Percentiles rank a stretch among this genome's conserved stretches.
Conservation (phyloP, 805 yeast species). For the Wickerhamiella brachini region DNA sequence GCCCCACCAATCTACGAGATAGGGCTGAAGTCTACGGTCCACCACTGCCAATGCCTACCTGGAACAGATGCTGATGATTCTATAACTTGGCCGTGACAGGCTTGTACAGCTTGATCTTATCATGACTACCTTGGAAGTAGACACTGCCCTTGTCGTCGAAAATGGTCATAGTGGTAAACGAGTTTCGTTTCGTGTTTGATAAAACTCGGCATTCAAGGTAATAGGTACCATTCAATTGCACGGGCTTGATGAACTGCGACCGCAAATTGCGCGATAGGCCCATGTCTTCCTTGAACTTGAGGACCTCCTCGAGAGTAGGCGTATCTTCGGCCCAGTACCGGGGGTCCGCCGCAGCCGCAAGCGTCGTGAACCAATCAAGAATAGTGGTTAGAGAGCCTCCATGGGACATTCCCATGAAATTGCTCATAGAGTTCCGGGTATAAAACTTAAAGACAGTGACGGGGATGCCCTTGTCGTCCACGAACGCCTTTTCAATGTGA, state of each 20-base stretch:
- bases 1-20: too few relatives aligned
- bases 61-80: too few relatives aligned
- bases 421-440: constrained; percentile 15
- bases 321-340: constrained; percentile 14
- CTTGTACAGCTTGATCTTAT: constrained; percentile 17
- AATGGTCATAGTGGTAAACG: constrained; percentile 13
- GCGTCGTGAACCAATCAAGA: constrained; percentile 16
- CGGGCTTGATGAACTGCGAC: constrained; percentile 20
- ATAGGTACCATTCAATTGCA: constrained; percentile 17
- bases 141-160: constrained; percentile 13
- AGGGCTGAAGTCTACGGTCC: too few relatives aligned
- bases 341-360: constrained; percentile 17
- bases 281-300: constrained; percentile 5
- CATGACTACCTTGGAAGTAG: constrained; percentile 20
- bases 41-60: too few relatives aligned
- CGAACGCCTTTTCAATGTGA: neutral
- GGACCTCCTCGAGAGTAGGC: constrained; percentile 11
- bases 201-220: constrained; percentile 15
- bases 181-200: constrained; percentile 19
- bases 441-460: constrained; percentile 13
- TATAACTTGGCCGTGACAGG: neutral
- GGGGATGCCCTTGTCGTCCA: neutral
- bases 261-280: constrained; percentile 21
- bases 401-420: constrained; percentile 19
- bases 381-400: constrained; percentile 25